Evolutionary conservation across 441 rosid genomes (phyloP).

Genomic region (Gossypium davidsonii): DNA sequence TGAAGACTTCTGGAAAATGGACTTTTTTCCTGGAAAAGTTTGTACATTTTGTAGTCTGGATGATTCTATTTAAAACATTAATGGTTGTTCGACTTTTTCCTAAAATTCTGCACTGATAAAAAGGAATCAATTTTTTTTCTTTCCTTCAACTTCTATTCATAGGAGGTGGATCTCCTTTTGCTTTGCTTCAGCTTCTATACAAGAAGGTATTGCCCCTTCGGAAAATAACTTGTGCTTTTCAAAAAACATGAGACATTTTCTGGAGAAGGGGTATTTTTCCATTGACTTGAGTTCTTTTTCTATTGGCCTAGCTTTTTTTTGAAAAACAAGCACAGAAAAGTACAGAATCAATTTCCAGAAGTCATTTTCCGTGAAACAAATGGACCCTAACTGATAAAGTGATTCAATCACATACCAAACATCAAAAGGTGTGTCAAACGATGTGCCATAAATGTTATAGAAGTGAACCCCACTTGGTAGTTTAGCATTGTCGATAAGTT

Average conservation of each 20-base stretch:
- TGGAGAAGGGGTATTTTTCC: background rate
- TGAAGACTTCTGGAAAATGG: background rate
- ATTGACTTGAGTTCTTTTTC: background rate
- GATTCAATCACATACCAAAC: constrained; percentile 50
- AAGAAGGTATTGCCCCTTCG: background rate
- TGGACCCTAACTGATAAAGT: background rate
- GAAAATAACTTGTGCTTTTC: background rate
- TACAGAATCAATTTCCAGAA: background rate
- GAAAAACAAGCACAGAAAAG: background rate
- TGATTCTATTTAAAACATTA: background rate
- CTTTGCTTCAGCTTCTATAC: background rate
- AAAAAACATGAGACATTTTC: background rate
- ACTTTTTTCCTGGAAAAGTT: background rate
- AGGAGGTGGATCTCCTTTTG: background rate
- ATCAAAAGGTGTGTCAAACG: constrained; percentile 73
- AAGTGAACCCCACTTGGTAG: constrained; percentile 65
- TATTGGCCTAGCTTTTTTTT: background rate
- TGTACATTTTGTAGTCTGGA: background rate
- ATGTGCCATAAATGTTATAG: constrained; percentile 73
- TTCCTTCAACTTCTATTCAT: background rate
- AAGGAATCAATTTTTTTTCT: background rate
- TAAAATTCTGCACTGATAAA: background rate
- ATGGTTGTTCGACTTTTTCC: background rate
- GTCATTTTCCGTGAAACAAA: background rate
- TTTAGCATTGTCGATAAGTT: constrained; percentile 44